Percentiles rank a stretch among this genome's conserved stretches.
phyloP scores from a whole-genome alignment of 225 moss, liverwort and hornwort genomes.

The Polytrichum commune region DNA sequence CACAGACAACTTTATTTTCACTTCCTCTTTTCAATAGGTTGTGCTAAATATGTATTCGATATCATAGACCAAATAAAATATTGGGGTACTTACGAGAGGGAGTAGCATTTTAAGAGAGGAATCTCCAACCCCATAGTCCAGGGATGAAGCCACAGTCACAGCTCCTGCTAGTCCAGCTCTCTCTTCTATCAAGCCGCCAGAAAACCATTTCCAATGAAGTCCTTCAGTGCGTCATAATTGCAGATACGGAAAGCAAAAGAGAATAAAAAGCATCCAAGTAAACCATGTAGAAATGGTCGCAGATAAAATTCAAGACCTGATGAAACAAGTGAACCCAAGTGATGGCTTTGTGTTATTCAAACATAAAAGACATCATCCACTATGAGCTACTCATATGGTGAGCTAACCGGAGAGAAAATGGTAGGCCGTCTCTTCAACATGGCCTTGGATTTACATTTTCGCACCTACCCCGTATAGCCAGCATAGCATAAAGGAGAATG shows the following conservation, averaged over 20 bases:
- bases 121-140: constrained; percentile 85
- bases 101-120: constrained; percentile 78
- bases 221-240: too few relatives aligned
- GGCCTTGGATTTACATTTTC: constrained; percentile 17
- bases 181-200: constrained; percentile 42
- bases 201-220: not conserved
- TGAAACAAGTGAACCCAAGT: not conserved
- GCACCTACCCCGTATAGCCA: constrained; percentile 81
- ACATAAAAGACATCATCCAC: too few relatives aligned
- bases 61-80: not conserved
- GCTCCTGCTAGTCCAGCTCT: constrained; percentile 81
- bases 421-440: constrained; percentile 6
- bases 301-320: not conserved
- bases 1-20: too few relatives aligned
- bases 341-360: too few relatives aligned
- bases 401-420: constrained; percentile 7
- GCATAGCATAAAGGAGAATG: constrained; percentile 86
- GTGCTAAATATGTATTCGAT: too few relatives aligned
- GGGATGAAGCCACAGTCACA: constrained; percentile 84
- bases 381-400: too few relatives aligned
- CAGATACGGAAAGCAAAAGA: too few relatives aligned
- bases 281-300: too few relatives aligned
- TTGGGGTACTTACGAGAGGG: constrained; percentile 62
- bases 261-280: too few relatives aligned
- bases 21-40: too few relatives aligned